Evolutionary conservation across 306 rosid species (phyloP).

Genomic region (Castanospermum australe): DNA sequence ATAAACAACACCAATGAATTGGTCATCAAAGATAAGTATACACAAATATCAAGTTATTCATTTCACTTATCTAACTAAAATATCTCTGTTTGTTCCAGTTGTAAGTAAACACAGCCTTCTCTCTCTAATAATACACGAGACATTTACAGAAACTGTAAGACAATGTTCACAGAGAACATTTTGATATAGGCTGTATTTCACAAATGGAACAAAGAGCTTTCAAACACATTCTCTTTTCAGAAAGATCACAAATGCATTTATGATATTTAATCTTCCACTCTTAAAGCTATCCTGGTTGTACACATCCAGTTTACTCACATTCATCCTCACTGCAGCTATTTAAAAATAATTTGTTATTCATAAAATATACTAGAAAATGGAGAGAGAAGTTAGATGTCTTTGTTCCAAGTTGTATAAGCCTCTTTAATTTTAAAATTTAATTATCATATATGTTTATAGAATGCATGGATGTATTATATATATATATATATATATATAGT

Average conservation of each 20-base stretch:
- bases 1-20: constrained; percentile 20
- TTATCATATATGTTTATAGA: neutral
- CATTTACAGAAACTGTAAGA: constrained; percentile 8
- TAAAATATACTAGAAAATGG: neutral
- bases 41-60: neutral
- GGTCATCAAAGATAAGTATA: neutral
- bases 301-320: neutral
- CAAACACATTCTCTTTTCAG: neutral
- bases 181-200: neutral
- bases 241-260: neutral
- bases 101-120: neutral
- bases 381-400: neutral
- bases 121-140: neutral
- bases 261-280: neutral
- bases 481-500: neutral
- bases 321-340: neutral
- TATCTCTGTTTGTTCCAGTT: neutral
- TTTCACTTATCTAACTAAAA: neutral
- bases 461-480: neutral
- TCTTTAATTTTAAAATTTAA: neutral
- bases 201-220: neutral
- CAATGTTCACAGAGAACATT: neutral
- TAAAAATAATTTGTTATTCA: neutral
- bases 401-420: neutral
- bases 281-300: neutral